Base-by-base conservation (phyloP, 2,329 filamentous ascomycete species). In the Hypoxylon sp. region DNA sequence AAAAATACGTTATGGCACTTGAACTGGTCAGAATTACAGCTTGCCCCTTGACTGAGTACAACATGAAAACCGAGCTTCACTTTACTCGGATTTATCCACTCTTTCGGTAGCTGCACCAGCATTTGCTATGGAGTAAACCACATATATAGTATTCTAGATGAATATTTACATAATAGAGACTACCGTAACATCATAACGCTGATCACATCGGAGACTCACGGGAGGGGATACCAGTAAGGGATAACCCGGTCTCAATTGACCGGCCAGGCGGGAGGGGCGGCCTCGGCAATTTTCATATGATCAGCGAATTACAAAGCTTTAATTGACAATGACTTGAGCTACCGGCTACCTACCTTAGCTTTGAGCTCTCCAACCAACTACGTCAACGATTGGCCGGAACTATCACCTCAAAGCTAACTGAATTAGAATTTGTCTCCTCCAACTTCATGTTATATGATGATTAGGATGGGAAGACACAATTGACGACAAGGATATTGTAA, bases 261-360 rank as follows among this genome's bases (percentile, higher is more conserved):
- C 50, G 59, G n/a, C 19, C 22, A 46, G 53, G 52, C 57, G 66
- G 57, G 63, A 64, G 53, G 52, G 52, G 53, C 58, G 66, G 66
- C 51, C 63, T 72, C 67, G 71, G 71, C 42, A 73, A 67, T 65
- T 71, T 63, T 47, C 51, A 53, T 48, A 59, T 58, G 66, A 66
- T 67, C 59, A 13, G 54, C 68, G 66, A 71, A 71, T 71, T 42
- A 69, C 66, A 71, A 69, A 71, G 69, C 65, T 71, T 52, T 61
- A 58, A 71, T 71, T 66, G 55, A 24, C 50, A 62, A 65, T 58
- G 63, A 39, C 39, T 62, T 44, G 44, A 39, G 52, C 57, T 59
- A 33, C 33, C 31, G 31, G 52, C 57, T 59, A 33, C 33, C 31
- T 54, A 46, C 57, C 50, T 35, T 52, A 66, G 50, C 44, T 17